Percentiles rank a stretch among this genome's conserved stretches.
phyloP scores from a whole-genome alignment of 2,329 filamentous ascomycete species.

The Colletotrichum sp. region DNA sequence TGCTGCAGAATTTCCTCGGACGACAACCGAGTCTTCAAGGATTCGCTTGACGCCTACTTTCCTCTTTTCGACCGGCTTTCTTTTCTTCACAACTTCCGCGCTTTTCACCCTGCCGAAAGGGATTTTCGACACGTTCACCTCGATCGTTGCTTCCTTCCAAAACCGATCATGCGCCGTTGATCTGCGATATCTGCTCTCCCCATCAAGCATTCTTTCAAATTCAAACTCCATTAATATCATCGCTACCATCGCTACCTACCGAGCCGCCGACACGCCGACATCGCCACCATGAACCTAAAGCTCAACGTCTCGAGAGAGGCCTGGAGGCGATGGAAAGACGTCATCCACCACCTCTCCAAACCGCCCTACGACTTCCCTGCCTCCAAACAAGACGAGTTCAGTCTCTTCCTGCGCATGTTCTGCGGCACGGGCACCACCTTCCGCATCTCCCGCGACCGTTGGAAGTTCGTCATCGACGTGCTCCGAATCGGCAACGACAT shows the following conservation, averaged over 20 bases:
- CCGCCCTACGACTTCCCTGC: neutral
- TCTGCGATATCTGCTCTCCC: no score
- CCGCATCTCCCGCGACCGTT: neutral
- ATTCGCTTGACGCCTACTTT: no score
- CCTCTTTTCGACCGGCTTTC: no score
- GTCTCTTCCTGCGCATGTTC: neutral
- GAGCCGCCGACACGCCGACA: neutral
- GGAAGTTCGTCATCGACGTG: constrained; percentile 2
- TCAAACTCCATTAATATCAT: no score
- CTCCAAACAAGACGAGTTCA: neutral
- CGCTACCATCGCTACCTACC: neutral
- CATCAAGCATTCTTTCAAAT: no score
- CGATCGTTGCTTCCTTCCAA: no score
- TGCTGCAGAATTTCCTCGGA: no score
- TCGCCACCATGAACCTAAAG: neutral
- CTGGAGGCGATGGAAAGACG: neutral
- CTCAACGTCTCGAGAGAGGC: neutral
- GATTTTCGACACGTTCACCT: no score
- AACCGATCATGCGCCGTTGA: no score
- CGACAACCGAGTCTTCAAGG: no score
- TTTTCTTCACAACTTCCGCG: no score
- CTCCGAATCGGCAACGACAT: neutral
- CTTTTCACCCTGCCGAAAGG: no score
- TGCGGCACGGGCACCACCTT: constrained; percentile 4
- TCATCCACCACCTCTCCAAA: neutral